A percentile compares a stretch with the other conserved stretches of the same genome.
These are phyloP conservation scores for Pouteria campechiana DNA, from an alignment of 179 eudicot species.

Conservation along the genomic window DNA sequence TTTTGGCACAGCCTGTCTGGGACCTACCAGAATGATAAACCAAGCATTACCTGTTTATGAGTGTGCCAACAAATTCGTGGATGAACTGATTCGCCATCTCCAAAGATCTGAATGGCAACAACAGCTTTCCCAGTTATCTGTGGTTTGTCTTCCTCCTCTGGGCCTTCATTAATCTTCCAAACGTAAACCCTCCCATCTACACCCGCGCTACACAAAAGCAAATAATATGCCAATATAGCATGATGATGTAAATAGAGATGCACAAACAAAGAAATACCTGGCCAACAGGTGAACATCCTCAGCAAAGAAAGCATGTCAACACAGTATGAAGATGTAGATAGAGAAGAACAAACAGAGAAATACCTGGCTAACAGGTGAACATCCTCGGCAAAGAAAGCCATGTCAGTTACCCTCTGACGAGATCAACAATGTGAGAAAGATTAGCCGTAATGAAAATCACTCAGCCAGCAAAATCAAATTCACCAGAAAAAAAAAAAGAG, in stretches of 20 bases:
- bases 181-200: constrained; percentile 85
- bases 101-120: constrained; percentile 64
- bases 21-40: too few species aligned
- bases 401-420: constrained; percentile 90
- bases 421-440: constrained; percentile 4
- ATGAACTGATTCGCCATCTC: constrained; percentile 73
- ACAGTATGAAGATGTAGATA: constrained; percentile 5
- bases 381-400: constrained; percentile 98
- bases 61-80: constrained; percentile 99
- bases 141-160: constrained; percentile 77
- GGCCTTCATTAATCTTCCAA: constrained; percentile 90
- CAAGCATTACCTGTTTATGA: constrained; percentile 97
- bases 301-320: constrained; percentile 40
- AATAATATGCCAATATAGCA: constrained; percentile 13
- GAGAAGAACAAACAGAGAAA: background rate
- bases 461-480: too few species aligned
- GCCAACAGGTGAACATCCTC: constrained; percentile 98
- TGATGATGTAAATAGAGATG: constrained; percentile 1
- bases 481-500: too few species aligned
- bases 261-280: constrained; percentile 38
- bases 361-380: constrained; percentile 99
- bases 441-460: too few species aligned
- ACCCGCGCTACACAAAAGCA: constrained; percentile 70
- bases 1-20: too few species aligned
- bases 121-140: constrained; percentile 69